Evolutionary conservation across 805 yeast genomes (phyloP).

Genomic region (Saturnispora dispora): DNA sequence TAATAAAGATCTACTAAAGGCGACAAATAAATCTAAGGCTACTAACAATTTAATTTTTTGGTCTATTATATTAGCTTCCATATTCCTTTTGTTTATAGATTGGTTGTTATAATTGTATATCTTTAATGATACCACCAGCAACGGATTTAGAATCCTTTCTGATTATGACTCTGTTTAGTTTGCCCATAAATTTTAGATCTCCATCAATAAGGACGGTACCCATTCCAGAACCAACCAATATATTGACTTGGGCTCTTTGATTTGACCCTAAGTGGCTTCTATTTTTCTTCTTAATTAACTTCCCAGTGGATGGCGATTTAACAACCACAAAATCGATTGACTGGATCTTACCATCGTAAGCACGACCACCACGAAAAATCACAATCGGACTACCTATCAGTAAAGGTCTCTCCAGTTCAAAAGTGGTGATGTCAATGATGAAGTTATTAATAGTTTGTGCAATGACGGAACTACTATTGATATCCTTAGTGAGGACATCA

Average conservation of each 20-base stretch:
- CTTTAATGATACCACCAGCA: constrained; percentile 35
- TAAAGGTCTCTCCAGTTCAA: constrained; percentile 63
- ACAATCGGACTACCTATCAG: constrained; percentile 73
- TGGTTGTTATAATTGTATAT: constrained; percentile 23
- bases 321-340: constrained; percentile 29
- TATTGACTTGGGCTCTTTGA: constrained; percentile 48
- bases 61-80: constrained; percentile 46
- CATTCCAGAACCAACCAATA: constrained; percentile 20
- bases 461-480: neutral
- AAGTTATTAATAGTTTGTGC: constrained; percentile 41
- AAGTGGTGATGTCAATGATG: constrained; percentile 50
- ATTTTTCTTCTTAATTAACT: constrained; percentile 37
- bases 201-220: neutral
- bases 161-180: constrained; percentile 57
- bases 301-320: constrained; percentile 25
- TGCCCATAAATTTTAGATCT: constrained; percentile 2
- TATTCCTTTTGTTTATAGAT: constrained; percentile 48
- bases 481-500: constrained; percentile 45
- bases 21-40: constrained; percentile 55
- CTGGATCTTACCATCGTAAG: constrained; percentile 58
- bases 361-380: constrained; percentile 65
- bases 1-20: constrained; percentile 58
- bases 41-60: constrained; percentile 50
- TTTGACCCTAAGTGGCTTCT: constrained; percentile 49
- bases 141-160: constrained; percentile 62